Conservation (phyloP, 129 eudicot species). For the Heracleum sosnowskyi region DNA sequence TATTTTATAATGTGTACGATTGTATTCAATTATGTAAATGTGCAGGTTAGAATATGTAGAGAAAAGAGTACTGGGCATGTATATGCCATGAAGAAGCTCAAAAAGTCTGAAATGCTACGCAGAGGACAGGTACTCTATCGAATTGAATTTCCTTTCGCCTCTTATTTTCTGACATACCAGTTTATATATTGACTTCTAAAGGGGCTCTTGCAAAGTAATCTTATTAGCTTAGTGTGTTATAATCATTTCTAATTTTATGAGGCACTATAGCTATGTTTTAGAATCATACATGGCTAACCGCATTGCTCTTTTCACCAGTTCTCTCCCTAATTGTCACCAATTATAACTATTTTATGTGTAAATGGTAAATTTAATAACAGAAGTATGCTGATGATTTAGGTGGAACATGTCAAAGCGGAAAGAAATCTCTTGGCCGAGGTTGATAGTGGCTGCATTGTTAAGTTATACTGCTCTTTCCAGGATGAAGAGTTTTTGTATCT, state of each 20-base stretch:
- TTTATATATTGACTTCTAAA: neutral
- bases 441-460: constrained; percentile 21
- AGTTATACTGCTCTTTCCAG: constrained; percentile 19
- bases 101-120: constrained; percentile 20
- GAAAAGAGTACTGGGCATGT: constrained; percentile 21
- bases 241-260: neutral
- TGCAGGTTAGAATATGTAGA: constrained; percentile 22
- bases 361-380: neutral
- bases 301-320: neutral
- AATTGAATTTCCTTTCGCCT: neutral
- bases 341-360: neutral
- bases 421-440: constrained; percentile 19
- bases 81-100: constrained; percentile 21
- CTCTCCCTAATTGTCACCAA: neutral
- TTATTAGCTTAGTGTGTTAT: neutral
- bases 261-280: neutral
- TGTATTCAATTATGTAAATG: neutral
- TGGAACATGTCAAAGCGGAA: constrained; percentile 23
- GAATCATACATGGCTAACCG: neutral
- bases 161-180: neutral
- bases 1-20: too few relatives aligned
- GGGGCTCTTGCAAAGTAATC: neutral
- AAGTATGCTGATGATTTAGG: constrained; percentile 4
- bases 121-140: constrained; percentile 18
- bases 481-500: constrained; percentile 21